phyloP scores from a whole-genome alignment of 805 yeast species.

The Candida argentea region DNA sequence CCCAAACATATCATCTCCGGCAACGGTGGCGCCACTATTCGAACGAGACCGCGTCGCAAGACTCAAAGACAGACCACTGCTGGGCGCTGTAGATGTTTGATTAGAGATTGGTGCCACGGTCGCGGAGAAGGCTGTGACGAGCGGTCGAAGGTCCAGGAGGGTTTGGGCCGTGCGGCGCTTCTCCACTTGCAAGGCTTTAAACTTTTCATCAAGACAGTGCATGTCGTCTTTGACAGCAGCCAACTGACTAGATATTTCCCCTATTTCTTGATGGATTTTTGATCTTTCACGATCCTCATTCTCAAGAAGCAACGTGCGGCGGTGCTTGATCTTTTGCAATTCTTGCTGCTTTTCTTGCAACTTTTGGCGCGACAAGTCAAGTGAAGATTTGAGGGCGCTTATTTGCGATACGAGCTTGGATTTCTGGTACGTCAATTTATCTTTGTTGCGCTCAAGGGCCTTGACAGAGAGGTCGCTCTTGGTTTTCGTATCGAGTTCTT shows the following conservation, averaged over 20 bases:
- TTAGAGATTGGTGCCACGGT: slow-evolving; percentile 4
- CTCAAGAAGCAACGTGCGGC: slow-evolving; percentile 13
- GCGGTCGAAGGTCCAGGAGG: slow-evolving; percentile 13
- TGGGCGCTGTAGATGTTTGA: not conserved
- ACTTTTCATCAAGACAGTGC: slow-evolving; percentile 16
- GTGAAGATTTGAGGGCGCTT: slow-evolving; percentile 10
- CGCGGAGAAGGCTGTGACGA: slow-evolving; percentile 14
- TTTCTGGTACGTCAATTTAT: slow-evolving; percentile 22
- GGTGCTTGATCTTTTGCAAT: slow-evolving; percentile 13
- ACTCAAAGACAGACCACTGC: not conserved
- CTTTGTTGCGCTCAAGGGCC: slow-evolving; percentile 20
- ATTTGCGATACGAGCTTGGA: slow-evolving; percentile 18
- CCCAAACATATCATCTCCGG: slow-evolving; percentile 10
- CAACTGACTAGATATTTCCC: slow-evolving; percentile 8
- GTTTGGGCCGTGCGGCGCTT: slow-evolving; percentile 11
- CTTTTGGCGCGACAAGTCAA: slow-evolving; percentile 12
- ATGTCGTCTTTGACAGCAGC: slow-evolving; percentile 11
- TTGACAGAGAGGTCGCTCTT: slow-evolving; percentile 22
- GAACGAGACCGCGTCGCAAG: slow-evolving; percentile 1
- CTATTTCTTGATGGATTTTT: slow-evolving; percentile 11
- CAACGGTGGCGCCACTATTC: slow-evolving; percentile 1
- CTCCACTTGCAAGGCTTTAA: slow-evolving; percentile 13
- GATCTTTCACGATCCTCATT: slow-evolving; percentile 15
- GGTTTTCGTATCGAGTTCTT: slow-evolving; percentile 19
- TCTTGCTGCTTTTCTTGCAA: slow-evolving; percentile 9